Evolutionary conservation across 2,329 filamentous ascomycete species (phyloP).

Genomic region (Arthrobotrys megalospora): DNA sequence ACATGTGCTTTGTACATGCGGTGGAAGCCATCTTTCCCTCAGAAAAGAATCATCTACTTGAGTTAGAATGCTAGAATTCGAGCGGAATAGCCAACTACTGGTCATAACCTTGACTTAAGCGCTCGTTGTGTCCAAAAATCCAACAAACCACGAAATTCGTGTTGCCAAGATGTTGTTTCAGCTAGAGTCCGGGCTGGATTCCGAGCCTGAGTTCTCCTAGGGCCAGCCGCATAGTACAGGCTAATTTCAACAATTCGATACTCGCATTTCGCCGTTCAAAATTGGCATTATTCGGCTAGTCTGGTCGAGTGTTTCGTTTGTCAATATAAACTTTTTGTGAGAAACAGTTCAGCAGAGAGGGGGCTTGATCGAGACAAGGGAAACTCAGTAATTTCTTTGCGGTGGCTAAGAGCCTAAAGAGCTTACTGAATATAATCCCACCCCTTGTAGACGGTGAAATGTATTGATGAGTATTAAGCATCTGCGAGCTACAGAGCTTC

Average conservation of each 20-base stretch:
- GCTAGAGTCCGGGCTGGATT: background rate
- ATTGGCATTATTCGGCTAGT: constrained; percentile 13
- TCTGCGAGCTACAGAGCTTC: background rate
- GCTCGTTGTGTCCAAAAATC: background rate
- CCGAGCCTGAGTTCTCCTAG: background rate
- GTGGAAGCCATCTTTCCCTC: background rate
- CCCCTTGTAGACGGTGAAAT: background rate
- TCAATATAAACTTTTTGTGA: constrained; percentile 5
- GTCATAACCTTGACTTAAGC: background rate
- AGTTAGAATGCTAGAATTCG: background rate
- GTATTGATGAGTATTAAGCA: background rate
- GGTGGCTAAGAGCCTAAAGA: background rate
- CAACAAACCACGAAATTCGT: background rate
- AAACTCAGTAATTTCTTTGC: background rate
- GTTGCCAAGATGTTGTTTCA: constrained; percentile 1
- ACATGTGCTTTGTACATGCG: background rate
- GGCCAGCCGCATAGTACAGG: constrained; percentile 7
- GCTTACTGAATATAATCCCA: background rate
- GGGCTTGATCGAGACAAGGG: background rate
- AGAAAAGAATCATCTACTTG: background rate
- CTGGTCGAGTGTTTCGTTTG: constrained; percentile 1
- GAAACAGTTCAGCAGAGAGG: background rate
- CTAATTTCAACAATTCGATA: constrained; percentile 14
- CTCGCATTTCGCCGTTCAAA: constrained; percentile 23
- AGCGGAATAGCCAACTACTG: constrained; percentile 2